phyloP scores from a whole-genome alignment of 2,329 filamentous ascomycete genomes.

The Nannizziopsis barbatae region DNA sequence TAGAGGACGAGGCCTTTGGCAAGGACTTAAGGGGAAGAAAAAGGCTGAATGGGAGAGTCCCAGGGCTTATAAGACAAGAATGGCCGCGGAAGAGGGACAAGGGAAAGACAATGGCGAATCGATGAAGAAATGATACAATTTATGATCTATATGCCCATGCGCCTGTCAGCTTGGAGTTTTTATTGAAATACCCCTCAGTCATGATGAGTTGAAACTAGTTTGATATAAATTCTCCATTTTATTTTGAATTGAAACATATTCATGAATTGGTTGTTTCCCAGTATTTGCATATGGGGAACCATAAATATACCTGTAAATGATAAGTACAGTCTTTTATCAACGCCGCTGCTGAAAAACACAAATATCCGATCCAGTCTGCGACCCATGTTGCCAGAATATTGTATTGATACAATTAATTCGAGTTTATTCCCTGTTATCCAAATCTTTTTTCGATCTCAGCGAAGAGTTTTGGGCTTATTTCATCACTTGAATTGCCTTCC shows the following conservation, averaged over 20 bases:
- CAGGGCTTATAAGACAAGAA: slow-evolving; percentile 67
- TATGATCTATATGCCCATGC: too few relatives aligned
- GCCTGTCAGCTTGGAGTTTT: background rate
- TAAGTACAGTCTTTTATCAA: slow-evolving; percentile 8
- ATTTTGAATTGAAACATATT: too few relatives aligned
- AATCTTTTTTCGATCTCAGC: slow-evolving; percentile 73
- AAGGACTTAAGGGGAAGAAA: slow-evolving; percentile 39
- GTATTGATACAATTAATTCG: too few relatives aligned
- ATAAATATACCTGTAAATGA: background rate
- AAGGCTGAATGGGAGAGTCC: slow-evolving; percentile 63
- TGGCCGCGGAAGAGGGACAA: slow-evolving; percentile 31
- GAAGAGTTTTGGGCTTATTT: slow-evolving; percentile 86
- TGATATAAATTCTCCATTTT: too few relatives aligned
- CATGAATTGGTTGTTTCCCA: too few relatives aligned
- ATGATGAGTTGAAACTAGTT: too few relatives aligned
- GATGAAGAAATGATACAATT: background rate
- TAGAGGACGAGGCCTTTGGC: slow-evolving; percentile 65
- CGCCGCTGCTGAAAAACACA: slow-evolving; percentile 17
- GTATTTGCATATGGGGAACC: too few relatives aligned
- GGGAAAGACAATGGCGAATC: slow-evolving; percentile 1
- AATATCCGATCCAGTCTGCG: slow-evolving; percentile 6
- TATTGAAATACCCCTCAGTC: too few relatives aligned
- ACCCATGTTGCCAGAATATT: background rate
- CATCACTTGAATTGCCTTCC: slow-evolving; percentile 78
- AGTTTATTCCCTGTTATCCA: slow-evolving; percentile 22